These are phyloP conservation scores for Phialophora chinensis DNA, from an alignment of 2,329 filamentous ascomycete genomes.

Conservation along the genomic window DNA sequence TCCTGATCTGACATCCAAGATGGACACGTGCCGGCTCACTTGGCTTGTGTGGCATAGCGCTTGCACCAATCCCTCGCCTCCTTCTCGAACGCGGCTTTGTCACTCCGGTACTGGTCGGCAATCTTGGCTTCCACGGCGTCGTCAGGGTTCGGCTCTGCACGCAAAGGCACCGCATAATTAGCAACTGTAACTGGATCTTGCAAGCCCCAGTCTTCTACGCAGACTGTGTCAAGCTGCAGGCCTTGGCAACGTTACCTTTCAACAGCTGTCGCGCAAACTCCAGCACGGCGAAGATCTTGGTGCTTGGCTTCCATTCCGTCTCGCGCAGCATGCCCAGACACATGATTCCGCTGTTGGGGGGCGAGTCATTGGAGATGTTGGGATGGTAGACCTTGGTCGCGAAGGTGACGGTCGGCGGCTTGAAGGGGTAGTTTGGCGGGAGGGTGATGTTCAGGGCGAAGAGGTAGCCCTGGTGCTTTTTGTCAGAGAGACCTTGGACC, in stretches of 20 bases:
- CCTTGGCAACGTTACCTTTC: slow-evolving; percentile 39
- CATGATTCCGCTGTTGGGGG: slow-evolving; percentile 71
- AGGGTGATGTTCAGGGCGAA: slow-evolving; percentile 77
- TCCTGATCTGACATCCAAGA: neutral
- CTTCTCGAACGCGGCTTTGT: slow-evolving; percentile 73
- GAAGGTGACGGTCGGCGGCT: slow-evolving; percentile 80
- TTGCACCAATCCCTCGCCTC: slow-evolving; percentile 75
- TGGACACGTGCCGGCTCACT: neutral
- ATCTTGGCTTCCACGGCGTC: slow-evolving; percentile 87
- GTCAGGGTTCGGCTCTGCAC: slow-evolving; percentile 78
- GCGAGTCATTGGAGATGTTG: slow-evolving; percentile 64
- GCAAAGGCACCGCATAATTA: neutral
- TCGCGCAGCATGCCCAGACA: slow-evolving; percentile 82
- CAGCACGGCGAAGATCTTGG: slow-evolving; percentile 75
- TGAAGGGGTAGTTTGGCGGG: slow-evolving; percentile 86
- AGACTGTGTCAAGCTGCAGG: neutral
- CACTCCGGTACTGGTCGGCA: slow-evolving; percentile 78
- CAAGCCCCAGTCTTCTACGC: neutral
- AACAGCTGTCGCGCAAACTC: slow-evolving; percentile 77
- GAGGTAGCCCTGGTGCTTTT: slow-evolving; percentile 64
- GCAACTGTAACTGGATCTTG: neutral
- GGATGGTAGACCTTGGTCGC: slow-evolving; percentile 93
- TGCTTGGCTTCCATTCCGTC: slow-evolving; percentile 91
- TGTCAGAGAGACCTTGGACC: neutral
- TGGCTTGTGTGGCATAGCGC: slow-evolving; percentile 65